Evolutionary conservation across 176 grass and related monocot genomes (phyloP), one percentile per base, ranked within the genome.

Genomic region (Otatea glauca): DNA sequence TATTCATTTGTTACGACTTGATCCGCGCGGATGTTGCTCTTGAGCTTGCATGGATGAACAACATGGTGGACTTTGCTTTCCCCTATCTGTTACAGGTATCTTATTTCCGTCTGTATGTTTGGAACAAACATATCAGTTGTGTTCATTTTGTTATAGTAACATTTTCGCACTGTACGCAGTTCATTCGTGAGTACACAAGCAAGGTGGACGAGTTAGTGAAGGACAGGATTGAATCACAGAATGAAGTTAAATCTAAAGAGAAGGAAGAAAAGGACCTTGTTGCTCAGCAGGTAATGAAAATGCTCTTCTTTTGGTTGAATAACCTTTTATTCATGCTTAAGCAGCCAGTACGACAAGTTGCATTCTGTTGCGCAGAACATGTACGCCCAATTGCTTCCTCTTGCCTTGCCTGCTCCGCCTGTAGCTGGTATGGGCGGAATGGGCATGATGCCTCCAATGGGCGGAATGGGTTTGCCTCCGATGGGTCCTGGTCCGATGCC

Each of bases 1-100:
- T 99, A 56, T 99, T 99, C 85, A 92, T 99, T 86, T 99, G 96
- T 48, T 99, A 99, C n/a, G 93, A 99, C 54, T 85, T 99, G 84
- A 95, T 99, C 59, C 89, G 96, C 7, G 89, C 93, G 1, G 96
- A 99, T 91, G 92, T 99, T 71, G 93, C 89, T 47, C 93, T 99
- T 84, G 96, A 99, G 90, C 96, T 96, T 88, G 96, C 96, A 53
- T 99, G 96, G 93, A 92, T 94, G 81, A 99, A 96, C 70, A 95
- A 95, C 76, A 94, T 99, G 93, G 44, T 99, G 34, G 96, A 96
- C 78, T 96, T 99, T 41, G 93, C 93, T 64, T 96, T 99, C 86
- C 96, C 96, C 67, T 99, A 92, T 88, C 69, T 99, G 53, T 84
- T 99, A 81, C 96, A 99, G 96, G 96, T 99, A 89, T 63, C 14